These are phyloP conservation scores for Phytophthora multivora DNA, from an alignment of 352 stramenopile genomes.

Conservation along the genomic window DNA sequence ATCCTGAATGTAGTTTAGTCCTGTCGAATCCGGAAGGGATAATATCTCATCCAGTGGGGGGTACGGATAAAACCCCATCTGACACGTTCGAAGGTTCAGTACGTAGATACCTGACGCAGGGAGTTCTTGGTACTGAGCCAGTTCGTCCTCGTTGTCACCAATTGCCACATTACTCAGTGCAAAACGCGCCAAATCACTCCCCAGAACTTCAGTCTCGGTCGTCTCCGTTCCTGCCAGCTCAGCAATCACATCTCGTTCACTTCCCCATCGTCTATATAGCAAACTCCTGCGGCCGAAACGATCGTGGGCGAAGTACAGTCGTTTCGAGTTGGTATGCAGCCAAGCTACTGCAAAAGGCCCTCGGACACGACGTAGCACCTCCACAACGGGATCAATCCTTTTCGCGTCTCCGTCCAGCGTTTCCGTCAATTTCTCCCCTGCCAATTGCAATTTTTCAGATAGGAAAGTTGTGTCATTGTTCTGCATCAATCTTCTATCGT, in stretches of 20 bases:
- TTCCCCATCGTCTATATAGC: conserved; percentile 48
- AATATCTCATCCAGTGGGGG: conserved; percentile 9
- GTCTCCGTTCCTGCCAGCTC: conserved; percentile 18
- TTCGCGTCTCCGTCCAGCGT: background rate
- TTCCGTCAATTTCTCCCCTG: conserved; percentile 18
- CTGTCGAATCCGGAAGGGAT: background rate
- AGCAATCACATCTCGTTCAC: conserved; percentile 24
- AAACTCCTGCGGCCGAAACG: conserved; percentile 91
- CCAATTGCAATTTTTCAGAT: conserved; percentile 42
- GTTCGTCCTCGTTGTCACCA: conserved; percentile 13
- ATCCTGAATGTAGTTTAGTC: conserved; percentile 24
- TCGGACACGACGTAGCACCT: conserved; percentile 49
- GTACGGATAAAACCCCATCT: conserved; percentile 51
- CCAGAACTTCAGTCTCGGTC: conserved; percentile 7
- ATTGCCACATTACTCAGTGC: conserved; percentile 60
- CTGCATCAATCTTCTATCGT: conserved; percentile 14
- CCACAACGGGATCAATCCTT: conserved; percentile 30
- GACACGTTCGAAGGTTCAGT: conserved; percentile 45
- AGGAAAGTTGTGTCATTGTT: conserved; percentile 58
- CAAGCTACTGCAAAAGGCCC: conserved; percentile 90
- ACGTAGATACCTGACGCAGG: conserved; percentile 75
- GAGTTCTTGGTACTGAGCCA: conserved; percentile 65
- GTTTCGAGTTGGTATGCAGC: conserved; percentile 54
- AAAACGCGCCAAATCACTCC: conserved; percentile 31
- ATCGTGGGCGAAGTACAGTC: conserved; percentile 93